Base-by-base conservation (phyloP, 768 basidiomycete genomes). In the Naganishia onofrii region DNA sequence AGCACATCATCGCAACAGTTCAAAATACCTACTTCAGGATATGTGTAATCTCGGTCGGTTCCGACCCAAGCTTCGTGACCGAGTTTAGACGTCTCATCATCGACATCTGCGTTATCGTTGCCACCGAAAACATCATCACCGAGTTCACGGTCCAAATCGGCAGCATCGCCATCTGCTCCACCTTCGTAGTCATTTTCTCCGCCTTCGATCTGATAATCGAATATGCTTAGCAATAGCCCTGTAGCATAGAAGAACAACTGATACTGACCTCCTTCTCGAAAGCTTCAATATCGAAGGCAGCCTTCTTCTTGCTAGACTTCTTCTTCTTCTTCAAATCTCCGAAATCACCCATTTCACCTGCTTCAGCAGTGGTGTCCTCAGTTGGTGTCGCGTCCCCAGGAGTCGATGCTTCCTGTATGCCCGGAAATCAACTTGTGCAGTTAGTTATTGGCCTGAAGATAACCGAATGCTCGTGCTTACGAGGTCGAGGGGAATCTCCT, bases 11-110 rank as follows among this genome's bases (percentile, higher is more conserved):
- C 19, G 4, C 23, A 15, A n/a, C 32, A 44, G 15, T 51, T 29
- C 26, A 26, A 63, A 9, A n/a, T 13, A 74, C 85, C 57, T 46
- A 90, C 93, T 86, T 99, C 95, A 66, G 86, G 87, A 79, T 98
- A 99, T n/a, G 88, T 90, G 80, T 97, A 96, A 81, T 98, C 95
- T 53, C 95, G 87, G 81, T 97, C 94, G 73, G 88, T 91, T 78
- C 87, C 87, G 29, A 96, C 85, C 95, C 95, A 99, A 54, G 91
- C 77, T 70, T 83, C 83, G 44, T 81, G 86, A 9, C 77, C 77
- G 31, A 71, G 54, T 76, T 93, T 92, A 34, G 84, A 89, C 8
- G 90, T 91, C 26, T 86, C 85, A 74, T 92, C 90, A 21, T 63
- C 71, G 5, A 85, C 86, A 9, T 86, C 83, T 7, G 88, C 81